Evolutionary conservation across 495 filamentous ascomycete genomes (phyloP).

Genomic region (Podospora australis): DNA sequence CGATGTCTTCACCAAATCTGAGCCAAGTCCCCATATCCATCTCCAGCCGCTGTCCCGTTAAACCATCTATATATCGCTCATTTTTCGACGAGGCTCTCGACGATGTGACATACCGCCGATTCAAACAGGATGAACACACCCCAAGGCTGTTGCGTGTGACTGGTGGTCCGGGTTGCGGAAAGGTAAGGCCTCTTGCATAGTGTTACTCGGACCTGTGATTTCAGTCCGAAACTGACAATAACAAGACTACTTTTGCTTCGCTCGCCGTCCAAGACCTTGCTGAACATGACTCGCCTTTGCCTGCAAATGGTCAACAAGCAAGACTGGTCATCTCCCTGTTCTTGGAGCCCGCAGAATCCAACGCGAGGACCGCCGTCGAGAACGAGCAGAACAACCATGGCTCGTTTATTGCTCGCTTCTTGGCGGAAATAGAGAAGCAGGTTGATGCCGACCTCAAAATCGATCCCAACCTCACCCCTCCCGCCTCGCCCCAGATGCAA

Average conservation of each 20-base stretch:
- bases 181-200: too few species aligned
- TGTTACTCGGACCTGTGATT: too few species aligned
- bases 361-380: neutral
- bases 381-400: neutral
- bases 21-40: too few species aligned
- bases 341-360: neutral
- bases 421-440: neutral
- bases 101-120: slow-evolving; percentile 2
- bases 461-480: neutral
- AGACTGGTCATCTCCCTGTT: neutral
- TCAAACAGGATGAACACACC: neutral
- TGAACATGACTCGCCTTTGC: neutral
- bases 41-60: too few species aligned
- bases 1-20: too few species aligned
- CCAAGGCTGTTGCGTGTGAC: neutral
- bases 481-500: neutral
- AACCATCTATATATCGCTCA: too few species aligned
- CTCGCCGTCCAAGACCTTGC: neutral
- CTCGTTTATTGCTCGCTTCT: neutral
- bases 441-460: neutral
- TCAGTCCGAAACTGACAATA: too few species aligned
- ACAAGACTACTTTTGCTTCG: neutral
- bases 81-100: slow-evolving; percentile 5
- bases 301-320: neutral
- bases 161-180: neutral